phyloP scores from a whole-genome alignment of 768 basidiomycete species.

The Mycena haematopus region DNA sequence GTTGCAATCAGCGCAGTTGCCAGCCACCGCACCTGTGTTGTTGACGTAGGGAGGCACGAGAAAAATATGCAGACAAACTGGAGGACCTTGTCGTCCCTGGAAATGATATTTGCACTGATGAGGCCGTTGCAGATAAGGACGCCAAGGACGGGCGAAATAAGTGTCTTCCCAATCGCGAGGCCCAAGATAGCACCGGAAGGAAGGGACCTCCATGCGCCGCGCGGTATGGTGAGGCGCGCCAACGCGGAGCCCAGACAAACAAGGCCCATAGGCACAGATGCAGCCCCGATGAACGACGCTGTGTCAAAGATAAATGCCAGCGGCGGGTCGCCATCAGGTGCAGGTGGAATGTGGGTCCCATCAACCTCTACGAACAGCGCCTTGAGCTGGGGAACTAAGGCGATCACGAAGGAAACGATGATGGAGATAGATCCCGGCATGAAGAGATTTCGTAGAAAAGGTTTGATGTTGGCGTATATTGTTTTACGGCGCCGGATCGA shows the following conservation, averaged over 20 bases:
- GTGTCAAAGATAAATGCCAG: slow-evolving; percentile 67
- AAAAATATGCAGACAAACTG: slow-evolving; percentile 49
- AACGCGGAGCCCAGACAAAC: slow-evolving; percentile 68
- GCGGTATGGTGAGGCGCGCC: slow-evolving; percentile 51
- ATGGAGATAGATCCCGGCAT: slow-evolving; percentile 50
- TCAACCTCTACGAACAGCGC: slow-evolving; percentile 61
- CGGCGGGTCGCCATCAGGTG: slow-evolving; percentile 73
- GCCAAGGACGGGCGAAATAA: slow-evolving; percentile 56
- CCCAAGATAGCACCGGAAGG: slow-evolving; percentile 47
- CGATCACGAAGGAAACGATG: slow-evolving; percentile 36
- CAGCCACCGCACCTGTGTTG: slow-evolving; percentile 51
- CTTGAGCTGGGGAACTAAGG: slow-evolving; percentile 35
- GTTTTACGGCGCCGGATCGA: background rate
- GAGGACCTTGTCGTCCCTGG: slow-evolving; percentile 43
- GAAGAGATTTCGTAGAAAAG: slow-evolving; percentile 37
- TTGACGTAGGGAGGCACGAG: slow-evolving; percentile 67
- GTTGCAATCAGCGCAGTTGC: background rate
- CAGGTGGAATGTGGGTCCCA: slow-evolving; percentile 49
- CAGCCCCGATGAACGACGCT: slow-evolving; percentile 62
- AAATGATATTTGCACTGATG: slow-evolving; percentile 42
- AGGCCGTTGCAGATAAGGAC: slow-evolving; percentile 52
- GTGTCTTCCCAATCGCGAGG: slow-evolving; percentile 50
- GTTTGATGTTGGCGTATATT: slow-evolving; percentile 2
- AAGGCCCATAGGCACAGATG: slow-evolving; percentile 68
- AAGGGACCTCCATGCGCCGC: slow-evolving; percentile 43